Base-by-base conservation (phyloP, 306 rosid genomes). In the Cicer arietinum region DNA sequence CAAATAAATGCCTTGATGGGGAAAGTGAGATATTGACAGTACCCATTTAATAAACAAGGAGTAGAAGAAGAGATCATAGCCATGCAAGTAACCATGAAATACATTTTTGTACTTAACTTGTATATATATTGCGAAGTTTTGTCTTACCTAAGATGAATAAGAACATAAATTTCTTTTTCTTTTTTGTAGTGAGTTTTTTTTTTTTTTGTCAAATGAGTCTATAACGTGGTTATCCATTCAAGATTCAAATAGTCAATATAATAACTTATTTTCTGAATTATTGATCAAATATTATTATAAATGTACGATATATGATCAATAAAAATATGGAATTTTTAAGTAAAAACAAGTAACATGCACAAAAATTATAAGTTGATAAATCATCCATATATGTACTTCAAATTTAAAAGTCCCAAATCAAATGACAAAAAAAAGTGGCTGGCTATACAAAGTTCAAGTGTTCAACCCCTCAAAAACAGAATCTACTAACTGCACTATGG, bases 21-120 rank as follows among this genome's bases (percentile, higher is more conserved):
- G 51, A 44, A 18, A 50, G 44, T 67, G 39, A 53, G 30, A 56
- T 17, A 18, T 3, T 54, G 60, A 8, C 60, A 46, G 47, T 54
- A 30, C 64, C 40, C 57, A 7, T 54, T 30, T 66, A 60, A 76
- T 54, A 54, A 54, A 44, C 6, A 3, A 54, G 48, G 41, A 11
- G 50, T 35, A 42, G 67, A 9, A 5, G 20, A 52, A 69, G 3
- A 30, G 68, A 67, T 56, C 68, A 67, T 43, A 53, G 7, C 39
- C 73, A 63, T 39, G 7, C 13, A 25, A 54, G 40, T 4, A 76
- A 56, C 66, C 47, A n/a, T 40, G 66, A 42, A 50, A 76, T 20
- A 8, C 58, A 20, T 51, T 41, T 62, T 35, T 51, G 56, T 42
- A 52, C 58, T 40, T 12, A 30, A 46, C 14, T 20, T 42, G 4